Evolutionary conservation across 1,139 yeast species (phyloP).

Genomic region (Taphrina pruni): DNA sequence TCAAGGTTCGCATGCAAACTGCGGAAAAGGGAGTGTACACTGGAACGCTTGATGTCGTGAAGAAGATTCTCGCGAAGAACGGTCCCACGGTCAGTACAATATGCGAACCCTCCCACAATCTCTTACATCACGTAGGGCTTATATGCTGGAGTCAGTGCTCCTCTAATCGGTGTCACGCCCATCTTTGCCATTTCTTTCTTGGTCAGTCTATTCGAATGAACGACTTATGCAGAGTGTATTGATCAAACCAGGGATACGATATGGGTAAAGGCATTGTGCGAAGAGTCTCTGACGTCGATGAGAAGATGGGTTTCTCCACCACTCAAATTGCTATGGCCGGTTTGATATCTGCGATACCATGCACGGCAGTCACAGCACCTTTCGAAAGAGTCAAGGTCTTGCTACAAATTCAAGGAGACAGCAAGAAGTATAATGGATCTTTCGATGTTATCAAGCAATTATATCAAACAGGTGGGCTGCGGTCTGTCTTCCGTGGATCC

Average conservation of each 20-base stretch:
- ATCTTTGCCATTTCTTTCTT: slow-evolving; percentile 98
- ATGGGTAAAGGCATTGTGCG: slow-evolving; percentile 79
- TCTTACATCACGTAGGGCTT: slow-evolving; percentile 58
- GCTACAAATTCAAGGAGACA: slow-evolving; percentile 71
- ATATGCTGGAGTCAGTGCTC: slow-evolving; percentile 87
- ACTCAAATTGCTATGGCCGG: slow-evolving; percentile 88
- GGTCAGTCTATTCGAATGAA: slow-evolving; percentile 51
- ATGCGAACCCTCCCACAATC: not conserved
- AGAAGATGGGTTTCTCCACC: slow-evolving; percentile 60
- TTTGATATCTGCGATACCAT: slow-evolving; percentile 92
- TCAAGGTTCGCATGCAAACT: slow-evolving; percentile 85
- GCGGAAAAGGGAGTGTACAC: slow-evolving; percentile 62
- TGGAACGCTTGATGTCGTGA: slow-evolving; percentile 69
- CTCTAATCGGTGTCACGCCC: slow-evolving; percentile 92
- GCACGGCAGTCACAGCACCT: slow-evolving; percentile 94
- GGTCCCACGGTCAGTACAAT: slow-evolving; percentile 58
- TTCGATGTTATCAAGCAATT: slow-evolving; percentile 70
- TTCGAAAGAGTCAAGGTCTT: slow-evolving; percentile 95
- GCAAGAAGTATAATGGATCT: slow-evolving; percentile 57
- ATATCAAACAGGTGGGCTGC: slow-evolving; percentile 79
- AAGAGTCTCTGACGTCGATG: slow-evolving; percentile 55
- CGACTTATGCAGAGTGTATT: not conserved
- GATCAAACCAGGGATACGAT: slow-evolving; percentile 70
- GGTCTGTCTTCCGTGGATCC: slow-evolving; percentile 88
- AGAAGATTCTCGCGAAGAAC: slow-evolving; percentile 69